Conservation (phyloP, 78 protist genomes). For the Guillardia theta region DNA sequence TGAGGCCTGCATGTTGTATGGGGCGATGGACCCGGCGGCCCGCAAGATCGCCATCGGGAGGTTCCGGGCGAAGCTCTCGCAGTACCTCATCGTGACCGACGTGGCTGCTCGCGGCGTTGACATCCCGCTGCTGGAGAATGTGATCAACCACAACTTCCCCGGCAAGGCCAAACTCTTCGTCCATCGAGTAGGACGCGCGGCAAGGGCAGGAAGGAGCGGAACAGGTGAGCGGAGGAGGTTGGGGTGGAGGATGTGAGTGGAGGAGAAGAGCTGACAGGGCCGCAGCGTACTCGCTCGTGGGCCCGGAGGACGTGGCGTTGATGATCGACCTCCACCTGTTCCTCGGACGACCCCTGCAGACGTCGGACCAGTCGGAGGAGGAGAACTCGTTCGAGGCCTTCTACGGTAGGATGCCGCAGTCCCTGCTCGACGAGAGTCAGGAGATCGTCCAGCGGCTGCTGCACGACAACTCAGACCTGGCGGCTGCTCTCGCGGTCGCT, state of each 20-base stretch:
- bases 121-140: slow-evolving; percentile 95
- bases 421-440: not conserved
- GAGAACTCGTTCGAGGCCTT: not conserved
- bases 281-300: slow-evolving; percentile 82
- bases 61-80: not conserved
- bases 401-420: slow-evolving; percentile 19
- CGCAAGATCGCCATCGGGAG: slow-evolving; percentile 81
- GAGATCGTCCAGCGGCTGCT: not conserved
- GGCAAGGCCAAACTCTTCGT: slow-evolving; percentile 93
- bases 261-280: too few species aligned
- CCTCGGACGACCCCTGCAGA: not conserved
- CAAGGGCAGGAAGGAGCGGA: slow-evolving; percentile 97
- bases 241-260: too few species aligned
- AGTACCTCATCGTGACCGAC: slow-evolving; percentile 93
- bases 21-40: slow-evolving; percentile 91
- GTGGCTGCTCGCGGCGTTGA: slow-evolving; percentile 97
- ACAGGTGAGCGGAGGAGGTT: not conserved
- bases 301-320: slow-evolving; percentile 82
- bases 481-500: not conserved
- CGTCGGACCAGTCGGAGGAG: not conserved
- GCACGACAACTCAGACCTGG: not conserved
- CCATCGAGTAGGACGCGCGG: slow-evolving; percentile 99
- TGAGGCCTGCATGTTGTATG: slow-evolving; percentile 69
- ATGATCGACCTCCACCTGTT: slow-evolving; percentile 16
- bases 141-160: slow-evolving; percentile 98